phyloP scores from a whole-genome alignment of 2,329 filamentous ascomycete species.

The Nigrospora osmanthi region DNA sequence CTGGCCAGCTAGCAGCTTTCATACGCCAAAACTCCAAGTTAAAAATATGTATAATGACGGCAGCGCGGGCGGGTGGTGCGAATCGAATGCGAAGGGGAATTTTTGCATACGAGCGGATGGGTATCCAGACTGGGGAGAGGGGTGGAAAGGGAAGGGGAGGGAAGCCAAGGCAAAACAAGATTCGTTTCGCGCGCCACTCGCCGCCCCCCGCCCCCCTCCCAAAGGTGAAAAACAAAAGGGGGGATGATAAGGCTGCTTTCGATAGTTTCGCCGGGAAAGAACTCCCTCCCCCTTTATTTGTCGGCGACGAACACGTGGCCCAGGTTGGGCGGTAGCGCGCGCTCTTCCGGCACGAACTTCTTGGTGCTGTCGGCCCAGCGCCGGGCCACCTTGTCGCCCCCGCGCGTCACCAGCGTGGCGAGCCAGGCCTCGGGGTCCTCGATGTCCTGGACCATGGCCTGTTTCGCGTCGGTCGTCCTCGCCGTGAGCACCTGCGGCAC shows the following conservation, averaged over 20 bases:
- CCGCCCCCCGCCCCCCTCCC: neutral
- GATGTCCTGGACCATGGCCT: neutral
- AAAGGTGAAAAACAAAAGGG: neutral
- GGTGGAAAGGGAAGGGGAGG: no score
- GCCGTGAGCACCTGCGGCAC: neutral
- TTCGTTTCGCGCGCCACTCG: no score
- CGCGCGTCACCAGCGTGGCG: neutral
- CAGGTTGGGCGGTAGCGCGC: neutral
- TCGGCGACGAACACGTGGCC: slow-evolving; percentile 2
- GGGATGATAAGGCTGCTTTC: neutral
- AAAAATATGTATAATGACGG: slow-evolving; percentile 1
- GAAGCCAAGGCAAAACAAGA: no score
- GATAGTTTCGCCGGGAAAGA: neutral
- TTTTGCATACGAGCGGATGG: neutral
- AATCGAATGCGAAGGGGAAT: slow-evolving; percentile 1
- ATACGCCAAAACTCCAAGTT: slow-evolving; percentile 3
- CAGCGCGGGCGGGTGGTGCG: neutral
- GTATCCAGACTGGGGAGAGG: neutral
- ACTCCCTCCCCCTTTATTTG: neutral
- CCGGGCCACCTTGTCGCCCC: neutral
- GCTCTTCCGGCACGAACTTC: neutral
- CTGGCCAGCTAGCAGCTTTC: neutral
- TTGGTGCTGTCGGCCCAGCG: neutral
- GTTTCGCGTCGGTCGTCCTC: neutral
- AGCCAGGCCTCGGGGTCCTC: neutral